Evolutionary conservation across 306 rosid species (phyloP), one percentile per base, ranked within the genome.

Genomic region (Inga laurina): DNA sequence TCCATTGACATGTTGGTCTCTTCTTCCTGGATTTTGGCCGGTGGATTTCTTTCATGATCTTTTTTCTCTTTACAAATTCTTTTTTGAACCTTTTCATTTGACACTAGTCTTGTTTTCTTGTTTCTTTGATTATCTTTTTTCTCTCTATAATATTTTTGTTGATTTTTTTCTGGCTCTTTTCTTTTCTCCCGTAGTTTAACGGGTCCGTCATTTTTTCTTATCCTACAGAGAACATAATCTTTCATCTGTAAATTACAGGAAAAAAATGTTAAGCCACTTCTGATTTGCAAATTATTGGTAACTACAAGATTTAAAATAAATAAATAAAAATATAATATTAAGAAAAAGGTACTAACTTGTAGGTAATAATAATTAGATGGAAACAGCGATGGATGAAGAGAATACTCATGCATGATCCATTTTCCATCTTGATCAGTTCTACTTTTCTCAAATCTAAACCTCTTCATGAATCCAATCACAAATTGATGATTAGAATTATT

Each of bases 361-460:
- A 19, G 21, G 18, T 39, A 39, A 39, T 6, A 39, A 39, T 39
- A 39, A 39, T 39, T 6, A 39, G 21, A 3, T 5, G 41, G 41
- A 32, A 66, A 6, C 0, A 66, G 45, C 21, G 44, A 66, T 3
- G 43, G 22, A 66, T 66, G 1, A 7, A 68, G 13, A 37, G 48
- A 68, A 21, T 68, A 68, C 4, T 68, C 48, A 5, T 68, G 73
- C 73, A 68, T 68, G 15, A 68, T 68, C 73, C 73, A 68, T 8
- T 1, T 21, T 1, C 48, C 46, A 37, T 68, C 48, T 3, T 68
- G 27, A 19, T 7, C 0, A 9, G 73, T 68, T 68, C 43, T 12
- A 1, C 73, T 68, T 22, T 37, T 68, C 73, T 68, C 49, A 37
- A 68, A 68, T 1, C 48, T 22, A 12, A 62, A 62, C 37, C 69